These are phyloP conservation scores for Rhazya stricta DNA, from an alignment of 257 asterid species.

Conservation along the genomic window DNA sequence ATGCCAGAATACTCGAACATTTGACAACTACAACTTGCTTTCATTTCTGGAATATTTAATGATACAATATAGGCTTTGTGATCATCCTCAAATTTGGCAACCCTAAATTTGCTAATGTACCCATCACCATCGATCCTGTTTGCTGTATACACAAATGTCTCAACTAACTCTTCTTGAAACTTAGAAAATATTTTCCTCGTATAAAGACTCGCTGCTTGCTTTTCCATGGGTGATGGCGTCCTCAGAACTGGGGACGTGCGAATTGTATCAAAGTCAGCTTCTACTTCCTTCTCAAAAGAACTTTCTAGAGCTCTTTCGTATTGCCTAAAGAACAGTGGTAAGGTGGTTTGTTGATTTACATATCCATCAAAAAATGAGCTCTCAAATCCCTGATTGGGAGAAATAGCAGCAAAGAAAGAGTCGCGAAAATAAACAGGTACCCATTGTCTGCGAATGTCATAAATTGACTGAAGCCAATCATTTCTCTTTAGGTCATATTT, in stretches of 20 bases:
- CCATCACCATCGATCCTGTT: conserved; percentile 74
- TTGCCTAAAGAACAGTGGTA: conserved; percentile 87
- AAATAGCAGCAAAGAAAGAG: conserved; percentile 66
- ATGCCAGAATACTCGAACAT: conserved; percentile 88
- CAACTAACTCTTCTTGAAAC: conserved; percentile 90
- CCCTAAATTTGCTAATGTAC: conserved; percentile 61
- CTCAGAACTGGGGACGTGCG: conserved; percentile 64
- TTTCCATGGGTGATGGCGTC: conserved; percentile 97
- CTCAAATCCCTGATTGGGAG: conserved; percentile 45
- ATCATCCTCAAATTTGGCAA: conserved; percentile 86
- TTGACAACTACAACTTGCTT: conserved; percentile 78
- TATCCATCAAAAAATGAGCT: conserved; percentile 80
- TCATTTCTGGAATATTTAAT: conserved; percentile 56
- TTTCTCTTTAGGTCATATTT: conserved; percentile 67
- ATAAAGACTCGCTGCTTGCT: conserved; percentile 71
- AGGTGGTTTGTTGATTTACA: conserved; percentile 73
- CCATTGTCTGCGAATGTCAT: conserved; percentile 71
- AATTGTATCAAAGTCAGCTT: conserved; percentile 73
- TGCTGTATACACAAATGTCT: conserved; percentile 91
- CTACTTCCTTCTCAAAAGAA: conserved; percentile 71
- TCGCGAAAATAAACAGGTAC: conserved; percentile 83
- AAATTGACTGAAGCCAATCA: conserved; percentile 85
- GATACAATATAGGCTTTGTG: conserved; percentile 60
- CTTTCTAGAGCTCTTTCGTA: conserved; percentile 83
- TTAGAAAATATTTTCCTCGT: conserved; percentile 68